Evolutionary conservation across 2,329 filamentous ascomycete genomes (phyloP), one percentile per base, ranked within the genome.

Genomic region (Aspergillus fumigatus): DNA sequence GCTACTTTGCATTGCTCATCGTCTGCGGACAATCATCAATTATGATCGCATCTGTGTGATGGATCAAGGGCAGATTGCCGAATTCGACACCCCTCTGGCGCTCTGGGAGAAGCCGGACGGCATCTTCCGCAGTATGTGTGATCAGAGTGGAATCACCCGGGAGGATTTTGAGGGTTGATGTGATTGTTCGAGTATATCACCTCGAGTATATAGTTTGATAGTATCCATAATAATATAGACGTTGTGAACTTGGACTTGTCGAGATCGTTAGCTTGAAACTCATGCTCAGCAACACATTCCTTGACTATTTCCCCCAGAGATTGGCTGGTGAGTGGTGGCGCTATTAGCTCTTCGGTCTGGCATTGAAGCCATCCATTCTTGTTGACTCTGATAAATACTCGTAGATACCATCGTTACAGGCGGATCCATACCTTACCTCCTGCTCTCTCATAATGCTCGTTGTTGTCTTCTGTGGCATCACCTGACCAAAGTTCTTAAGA

Each of bases 21-120:
- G 92, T 4, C 79, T 96, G 64, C 88, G 89, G 69, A 97, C 92
- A 0, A 95, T 97, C 61, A 87, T 96, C 61, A 86, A 86, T 27
- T 96, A 96, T 73, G 92, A 97, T 73, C 85, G 92, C 53, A 96
- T 97, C 70, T 92, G 91, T 67, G 92, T 97, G 67, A 94, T 97
- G 91, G 92, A 96, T 67, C 81, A 86, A 38, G 92, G 92, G 0
- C 76, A 76, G 11, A 96, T 97, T 67, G 90, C 88, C 1, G 91
- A 97, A 23, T 14, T 47, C 8, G 43, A 25, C 3, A 47, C 43
- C 10, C 43, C 43, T 11, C 80, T 88, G 45, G 80, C 78, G 47
- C 77, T 99, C 58, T 97, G 88, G 81, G 82, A 87, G 57, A 72
- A 69, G 27, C 76, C 80, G 49, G 85, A 83, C 9, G 89, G 90